These are phyloP conservation scores for Fusarium annulatum DNA, from an alignment of 2,329 filamentous ascomycete species.

Conservation along the genomic window DNA sequence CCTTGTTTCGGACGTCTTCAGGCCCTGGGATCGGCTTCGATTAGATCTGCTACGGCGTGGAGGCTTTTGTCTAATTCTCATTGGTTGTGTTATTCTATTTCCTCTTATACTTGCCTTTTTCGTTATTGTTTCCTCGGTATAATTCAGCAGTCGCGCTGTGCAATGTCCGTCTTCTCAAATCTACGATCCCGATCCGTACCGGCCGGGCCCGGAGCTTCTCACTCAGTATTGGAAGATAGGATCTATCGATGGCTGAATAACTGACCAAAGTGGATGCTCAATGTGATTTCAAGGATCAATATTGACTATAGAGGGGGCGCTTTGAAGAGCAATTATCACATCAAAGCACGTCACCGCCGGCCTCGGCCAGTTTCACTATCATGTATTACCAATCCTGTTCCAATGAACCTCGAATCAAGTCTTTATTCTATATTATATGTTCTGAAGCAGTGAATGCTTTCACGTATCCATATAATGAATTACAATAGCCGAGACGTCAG, in stretches of 20 bases:
- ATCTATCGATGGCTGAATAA: not conserved
- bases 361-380: not conserved
- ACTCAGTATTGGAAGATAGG: not conserved
- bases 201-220: slow-evolving; percentile 1
- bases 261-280: not conserved
- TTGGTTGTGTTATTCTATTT: not conserved
- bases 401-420: not conserved
- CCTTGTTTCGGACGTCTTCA: slow-evolving; percentile 13
- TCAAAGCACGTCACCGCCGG: slow-evolving; percentile 33
- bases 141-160: not conserved
- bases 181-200: not conserved
- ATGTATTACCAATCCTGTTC: not conserved
- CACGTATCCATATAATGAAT: not conserved
- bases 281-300: not conserved
- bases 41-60: slow-evolving; percentile 6
- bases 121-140: slow-evolving; percentile 3
- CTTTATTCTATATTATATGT: not conserved
- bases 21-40: slow-evolving; percentile 11
- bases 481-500: not conserved
- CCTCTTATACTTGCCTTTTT: not conserved
- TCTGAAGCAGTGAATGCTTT: not conserved
- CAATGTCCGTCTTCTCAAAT: slow-evolving; percentile 14
- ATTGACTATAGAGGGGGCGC: not conserved
- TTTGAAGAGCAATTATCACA: slow-evolving; percentile 18
- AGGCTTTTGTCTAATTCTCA: not conserved